Evolutionary conservation across 129 eudicot species (phyloP).

Genomic region (Calendula officinalis): DNA sequence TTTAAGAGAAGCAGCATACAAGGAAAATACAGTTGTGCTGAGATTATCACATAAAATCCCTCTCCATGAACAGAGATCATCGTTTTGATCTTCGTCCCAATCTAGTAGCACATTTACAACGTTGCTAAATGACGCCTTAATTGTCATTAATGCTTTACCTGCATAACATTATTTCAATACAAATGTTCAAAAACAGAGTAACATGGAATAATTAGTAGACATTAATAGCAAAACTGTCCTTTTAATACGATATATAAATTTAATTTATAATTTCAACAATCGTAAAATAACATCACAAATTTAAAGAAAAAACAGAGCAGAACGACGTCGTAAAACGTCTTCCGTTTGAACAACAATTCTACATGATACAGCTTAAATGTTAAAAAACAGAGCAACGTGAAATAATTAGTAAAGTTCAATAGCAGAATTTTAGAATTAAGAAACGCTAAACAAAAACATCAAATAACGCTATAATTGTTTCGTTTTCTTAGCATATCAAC

Average conservation of each 20-base stretch:
- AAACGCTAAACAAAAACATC: neutral
- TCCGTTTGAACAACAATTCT: no score
- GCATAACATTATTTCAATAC: neutral
- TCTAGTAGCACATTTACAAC: conserved; percentile 63
- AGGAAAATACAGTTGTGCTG: conserved; percentile 57
- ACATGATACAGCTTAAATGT: no score
- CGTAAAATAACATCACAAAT: neutral
- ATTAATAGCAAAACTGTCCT: no score
- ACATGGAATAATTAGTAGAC: neutral
- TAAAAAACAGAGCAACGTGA: no score
- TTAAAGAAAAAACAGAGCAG: neutral
- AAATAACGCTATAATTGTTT: conserved; percentile 4
- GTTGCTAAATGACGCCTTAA: conserved; percentile 76
- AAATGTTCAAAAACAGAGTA: neutral
- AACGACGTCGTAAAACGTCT: neutral
- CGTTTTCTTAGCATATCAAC: conserved; percentile 21
- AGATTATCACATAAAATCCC: conserved; percentile 65
- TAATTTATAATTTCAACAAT: neutral
- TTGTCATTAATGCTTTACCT: conserved; percentile 72
- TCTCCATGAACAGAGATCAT: conserved; percentile 77
- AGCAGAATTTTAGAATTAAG: neutral
- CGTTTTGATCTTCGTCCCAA: conserved; percentile 74
- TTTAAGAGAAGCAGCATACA: conserved; percentile 39
- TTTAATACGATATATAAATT: no score
- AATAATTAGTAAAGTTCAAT: neutral